A percentile compares a stretch with the other conserved stretches of the same genome.
These are phyloP conservation scores for Colletotrichum nymphaeae DNA, from an alignment of 2,329 filamentous ascomycete species.

Conservation along the genomic window DNA sequence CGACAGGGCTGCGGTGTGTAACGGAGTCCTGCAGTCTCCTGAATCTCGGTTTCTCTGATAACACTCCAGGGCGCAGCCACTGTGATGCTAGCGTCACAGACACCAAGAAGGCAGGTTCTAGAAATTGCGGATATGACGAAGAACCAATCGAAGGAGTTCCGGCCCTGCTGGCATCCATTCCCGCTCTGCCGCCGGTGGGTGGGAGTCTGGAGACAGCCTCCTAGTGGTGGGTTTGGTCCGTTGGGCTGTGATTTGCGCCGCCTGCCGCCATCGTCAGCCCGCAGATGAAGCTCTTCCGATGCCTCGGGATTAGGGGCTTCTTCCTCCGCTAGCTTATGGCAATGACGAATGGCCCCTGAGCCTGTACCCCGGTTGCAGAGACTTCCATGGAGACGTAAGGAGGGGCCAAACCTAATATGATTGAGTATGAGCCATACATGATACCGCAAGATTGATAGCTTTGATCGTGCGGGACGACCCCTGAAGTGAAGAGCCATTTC, in stretches of 20 bases:
- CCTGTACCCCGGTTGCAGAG: neutral
- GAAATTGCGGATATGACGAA: neutral
- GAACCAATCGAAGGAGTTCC: neutral
- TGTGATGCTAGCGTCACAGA: neutral
- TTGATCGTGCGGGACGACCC: neutral
- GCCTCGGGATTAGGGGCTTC: neutral
- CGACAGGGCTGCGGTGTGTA: neutral
- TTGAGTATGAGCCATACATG: neutral
- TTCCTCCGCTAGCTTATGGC: neutral
- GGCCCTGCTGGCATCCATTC: neutral
- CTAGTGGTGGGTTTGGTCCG: neutral
- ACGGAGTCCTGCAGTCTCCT: constrained; percentile 4
- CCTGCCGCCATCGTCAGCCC: neutral
- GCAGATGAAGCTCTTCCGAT: neutral
- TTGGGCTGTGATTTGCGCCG: neutral
- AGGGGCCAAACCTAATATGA: neutral
- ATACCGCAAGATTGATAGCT: neutral
- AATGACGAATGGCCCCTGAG: constrained; percentile 1
- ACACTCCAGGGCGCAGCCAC: neutral
- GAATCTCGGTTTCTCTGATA: neutral
- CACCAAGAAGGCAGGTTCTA: constrained; percentile 14
- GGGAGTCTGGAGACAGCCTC: neutral
- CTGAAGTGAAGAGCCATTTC: neutral
- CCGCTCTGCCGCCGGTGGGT: neutral
- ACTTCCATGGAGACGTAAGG: neutral